Evolutionary conservation across 1,284 basidiomycete genomes (phyloP), one percentile per base, ranked within the genome.

Genomic region (Amylostereum areolatum): DNA sequence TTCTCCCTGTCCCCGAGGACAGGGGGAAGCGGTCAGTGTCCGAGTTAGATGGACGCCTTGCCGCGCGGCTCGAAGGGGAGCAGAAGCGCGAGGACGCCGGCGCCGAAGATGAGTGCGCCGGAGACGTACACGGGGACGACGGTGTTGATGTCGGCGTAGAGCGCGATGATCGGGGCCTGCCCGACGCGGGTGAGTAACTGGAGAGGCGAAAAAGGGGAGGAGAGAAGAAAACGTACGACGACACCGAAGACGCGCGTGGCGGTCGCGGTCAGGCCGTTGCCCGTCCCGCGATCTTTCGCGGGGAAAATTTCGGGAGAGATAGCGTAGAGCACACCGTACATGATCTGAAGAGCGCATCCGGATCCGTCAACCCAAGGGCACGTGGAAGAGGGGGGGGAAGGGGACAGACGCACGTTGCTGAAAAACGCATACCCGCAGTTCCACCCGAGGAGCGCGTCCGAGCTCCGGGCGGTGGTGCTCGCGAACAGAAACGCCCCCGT

Each of bases 321-420:
- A 8, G 84, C 83, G 57, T 88, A 89, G 50, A 89, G 65, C 1
- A 89, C 83, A 11, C 84, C 85, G 53, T 88, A 89, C 85, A 89
- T 89, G 51, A 88, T 69, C 67, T 76, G 59, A 28, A 12, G 24
- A 9, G 28, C 24, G 6, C 10, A 27, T 39, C 32, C 31, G 28
- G 25, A 28, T 42, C 6, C 9, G 25, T 18, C 24, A 30, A 24
- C 30, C 6, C 27, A 12, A 43, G 10, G 59, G 61, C 10, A 64
- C 52, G 47, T 48, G 52, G 40, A 54, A 44, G 30, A 41, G 51
- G 25, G 31, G 5, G 63, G 56, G 5, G 55, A 55, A 29, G 52
- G 49, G 44, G 4, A 45, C 39, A 7, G n/a, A 58, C 67, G 52
- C 50, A 72, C 73, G 57, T 85, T 83, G 53, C 80, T 82, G 30